Conservation (phyloP, 176 grass and related monocot genomes). For the Cocos nucifera region DNA sequence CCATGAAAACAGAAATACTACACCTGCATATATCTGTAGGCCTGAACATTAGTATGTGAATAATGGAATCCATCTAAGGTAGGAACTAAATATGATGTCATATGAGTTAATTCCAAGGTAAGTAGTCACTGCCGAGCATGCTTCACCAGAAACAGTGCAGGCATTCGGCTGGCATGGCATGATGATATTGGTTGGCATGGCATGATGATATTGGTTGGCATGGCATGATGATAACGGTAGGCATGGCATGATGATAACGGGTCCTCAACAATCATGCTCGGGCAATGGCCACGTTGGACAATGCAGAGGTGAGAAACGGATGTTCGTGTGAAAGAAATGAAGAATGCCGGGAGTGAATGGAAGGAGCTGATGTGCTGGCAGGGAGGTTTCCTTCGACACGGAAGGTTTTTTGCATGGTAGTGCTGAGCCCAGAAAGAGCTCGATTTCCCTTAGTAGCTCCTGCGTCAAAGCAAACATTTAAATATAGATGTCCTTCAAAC, state of each 20-base stretch:
- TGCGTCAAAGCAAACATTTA: constrained; percentile 71
- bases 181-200: constrained; percentile 33
- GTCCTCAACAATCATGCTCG: constrained; percentile 23
- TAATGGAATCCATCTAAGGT: constrained; percentile 19
- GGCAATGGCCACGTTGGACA: constrained; percentile 20
- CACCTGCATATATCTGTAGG: constrained; percentile 55
- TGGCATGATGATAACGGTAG: background rate
- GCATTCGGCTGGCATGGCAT: constrained; percentile 19
- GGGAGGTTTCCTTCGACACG: constrained; percentile 27
- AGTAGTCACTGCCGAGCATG: constrained; percentile 31
- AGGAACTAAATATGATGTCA: constrained; percentile 33
- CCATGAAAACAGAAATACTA: constrained; percentile 38
- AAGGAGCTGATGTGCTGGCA: constrained; percentile 33
- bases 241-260: background rate
- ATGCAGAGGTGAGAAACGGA: constrained; percentile 24
- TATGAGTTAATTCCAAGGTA: constrained; percentile 54
- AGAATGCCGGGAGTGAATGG: constrained; percentile 38
- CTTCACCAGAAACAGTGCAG: constrained; percentile 49
- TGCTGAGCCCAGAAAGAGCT: constrained; percentile 3
- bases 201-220: constrained; percentile 17
- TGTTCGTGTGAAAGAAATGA: constrained; percentile 39
- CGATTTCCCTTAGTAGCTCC: constrained; percentile 33
- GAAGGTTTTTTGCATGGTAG: constrained; percentile 20
- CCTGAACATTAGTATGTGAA: constrained; percentile 37
- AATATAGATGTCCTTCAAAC: constrained; percentile 21